phyloP scores from a whole-genome alignment of 257 asterid genomes.

The Solanum chaucha region DNA sequence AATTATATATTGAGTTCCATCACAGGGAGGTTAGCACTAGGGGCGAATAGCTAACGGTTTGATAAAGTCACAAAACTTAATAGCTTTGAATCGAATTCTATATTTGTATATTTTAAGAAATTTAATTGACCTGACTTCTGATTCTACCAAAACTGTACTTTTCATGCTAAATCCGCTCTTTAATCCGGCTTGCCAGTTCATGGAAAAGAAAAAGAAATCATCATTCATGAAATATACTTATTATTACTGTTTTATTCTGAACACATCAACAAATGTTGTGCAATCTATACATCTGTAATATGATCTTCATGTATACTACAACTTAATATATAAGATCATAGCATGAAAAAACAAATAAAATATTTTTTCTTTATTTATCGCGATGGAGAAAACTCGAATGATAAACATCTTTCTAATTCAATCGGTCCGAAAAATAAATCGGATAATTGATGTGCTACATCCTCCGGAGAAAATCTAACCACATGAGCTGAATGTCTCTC shows the following conservation, averaged over 20 bases:
- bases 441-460: constrained; percentile 46
- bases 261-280: not conserved
- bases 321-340: not conserved
- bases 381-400: constrained; percentile 26
- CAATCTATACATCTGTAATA: not conserved
- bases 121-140: too few relatives aligned
- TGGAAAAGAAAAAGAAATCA: not conserved
- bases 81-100: not conserved
- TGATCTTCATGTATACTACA: not conserved
- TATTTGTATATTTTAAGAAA: too few relatives aligned
- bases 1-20: not conserved
- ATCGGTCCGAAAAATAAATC: constrained; percentile 40
- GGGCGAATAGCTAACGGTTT: too few relatives aligned
- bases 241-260: not conserved
- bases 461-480: constrained; percentile 68
- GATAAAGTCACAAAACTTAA: not conserved
- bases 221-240: not conserved
- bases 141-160: too few relatives aligned
- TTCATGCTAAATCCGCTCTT: too few relatives aligned
- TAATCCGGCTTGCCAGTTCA: too few relatives aligned
- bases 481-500: constrained; percentile 30
- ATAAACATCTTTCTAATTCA: constrained; percentile 27
- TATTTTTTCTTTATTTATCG: not conserved
- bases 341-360: not conserved
- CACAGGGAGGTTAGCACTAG: not conserved